A percentile compares a stretch with the other conserved stretches of the same genome.
phyloP scores from a whole-genome alignment of 2,329 filamentous ascomycete genomes.

The Phoma sp. region DNA sequence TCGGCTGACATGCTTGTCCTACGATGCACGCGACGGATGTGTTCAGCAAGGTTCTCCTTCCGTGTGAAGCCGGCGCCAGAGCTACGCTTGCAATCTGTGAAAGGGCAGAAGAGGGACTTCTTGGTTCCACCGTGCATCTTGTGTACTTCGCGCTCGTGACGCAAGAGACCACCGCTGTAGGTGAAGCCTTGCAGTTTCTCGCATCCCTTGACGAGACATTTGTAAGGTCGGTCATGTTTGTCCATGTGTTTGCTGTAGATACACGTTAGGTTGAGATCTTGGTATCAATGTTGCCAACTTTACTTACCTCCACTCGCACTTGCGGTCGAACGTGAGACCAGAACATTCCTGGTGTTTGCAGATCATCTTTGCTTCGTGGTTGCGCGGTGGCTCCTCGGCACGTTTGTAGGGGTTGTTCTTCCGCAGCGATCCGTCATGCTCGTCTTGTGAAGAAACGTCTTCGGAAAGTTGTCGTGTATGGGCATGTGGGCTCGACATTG shows the following conservation, averaged over 20 bases:
- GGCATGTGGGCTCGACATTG: conserved; percentile 30
- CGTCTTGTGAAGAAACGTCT: conserved; percentile 38
- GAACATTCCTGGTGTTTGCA: conserved; percentile 73
- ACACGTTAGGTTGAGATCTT: background rate
- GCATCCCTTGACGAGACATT: conserved; percentile 81
- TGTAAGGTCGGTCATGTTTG: conserved; percentile 93
- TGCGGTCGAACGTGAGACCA: conserved; percentile 75
- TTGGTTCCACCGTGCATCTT: conserved; percentile 87
- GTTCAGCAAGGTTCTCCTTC: conserved; percentile 92
- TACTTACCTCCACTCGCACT: conserved; percentile 93
- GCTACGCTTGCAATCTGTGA: conserved; percentile 86
- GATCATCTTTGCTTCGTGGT: conserved; percentile 75
- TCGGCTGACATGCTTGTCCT: conserved; percentile 46
- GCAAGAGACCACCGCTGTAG: conserved; percentile 86
- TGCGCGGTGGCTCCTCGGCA: conserved; percentile 62
- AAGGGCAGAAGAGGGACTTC: conserved; percentile 85
- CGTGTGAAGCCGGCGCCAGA: conserved; percentile 89
- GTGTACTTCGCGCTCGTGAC: conserved; percentile 94
- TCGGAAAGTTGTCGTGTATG: conserved; percentile 34
- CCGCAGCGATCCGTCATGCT: conserved; percentile 37
- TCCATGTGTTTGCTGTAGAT: conserved; percentile 89
- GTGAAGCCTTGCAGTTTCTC: conserved; percentile 94
- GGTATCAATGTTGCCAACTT: background rate
- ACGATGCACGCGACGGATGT: conserved; percentile 84
- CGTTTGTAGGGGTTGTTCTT: conserved; percentile 50